Evolutionary conservation across 768 basidiomycete genomes (phyloP).

Genomic region (Lactarius sp.): DNA sequence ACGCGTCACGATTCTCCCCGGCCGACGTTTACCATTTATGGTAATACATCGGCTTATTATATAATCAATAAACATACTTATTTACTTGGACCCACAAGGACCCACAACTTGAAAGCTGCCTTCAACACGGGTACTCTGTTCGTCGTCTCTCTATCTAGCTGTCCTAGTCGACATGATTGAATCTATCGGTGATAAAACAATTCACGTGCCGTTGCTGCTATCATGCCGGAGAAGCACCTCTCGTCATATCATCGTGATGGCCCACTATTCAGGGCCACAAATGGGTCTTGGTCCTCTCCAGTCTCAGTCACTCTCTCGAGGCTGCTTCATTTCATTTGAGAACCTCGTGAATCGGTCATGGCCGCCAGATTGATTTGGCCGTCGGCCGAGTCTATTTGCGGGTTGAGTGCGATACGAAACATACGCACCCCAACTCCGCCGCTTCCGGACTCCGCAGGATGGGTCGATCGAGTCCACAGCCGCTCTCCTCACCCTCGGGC

Average conservation of each 20-base stretch:
- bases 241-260: neutral
- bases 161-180: neutral
- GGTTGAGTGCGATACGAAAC: constrained; percentile 10
- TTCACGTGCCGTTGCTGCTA: neutral
- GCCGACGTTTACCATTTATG: neutral
- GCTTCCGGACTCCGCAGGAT: constrained; percentile 27
- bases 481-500: constrained; percentile 31
- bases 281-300: constrained; percentile 5
- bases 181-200: neutral
- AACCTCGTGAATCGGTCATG: constrained; percentile 16
- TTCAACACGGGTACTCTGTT: neutral
- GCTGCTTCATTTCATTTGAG: constrained; percentile 5
- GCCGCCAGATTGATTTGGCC: constrained; percentile 14
- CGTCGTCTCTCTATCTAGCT: neutral
- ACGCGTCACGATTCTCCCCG: constrained; percentile 1
- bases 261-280: neutral
- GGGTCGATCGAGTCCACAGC: constrained; percentile 18
- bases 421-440: constrained; percentile 24
- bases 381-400: constrained; percentile 11
- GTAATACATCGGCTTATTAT: neutral
- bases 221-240: neutral
- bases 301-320: constrained; percentile 11
- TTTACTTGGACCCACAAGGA: constrained; percentile 31
- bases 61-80: neutral
- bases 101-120: constrained; percentile 24